These are phyloP conservation scores for Fusarium chaquense DNA, from an alignment of 2,329 filamentous ascomycete genomes.

Conservation along the genomic window DNA sequence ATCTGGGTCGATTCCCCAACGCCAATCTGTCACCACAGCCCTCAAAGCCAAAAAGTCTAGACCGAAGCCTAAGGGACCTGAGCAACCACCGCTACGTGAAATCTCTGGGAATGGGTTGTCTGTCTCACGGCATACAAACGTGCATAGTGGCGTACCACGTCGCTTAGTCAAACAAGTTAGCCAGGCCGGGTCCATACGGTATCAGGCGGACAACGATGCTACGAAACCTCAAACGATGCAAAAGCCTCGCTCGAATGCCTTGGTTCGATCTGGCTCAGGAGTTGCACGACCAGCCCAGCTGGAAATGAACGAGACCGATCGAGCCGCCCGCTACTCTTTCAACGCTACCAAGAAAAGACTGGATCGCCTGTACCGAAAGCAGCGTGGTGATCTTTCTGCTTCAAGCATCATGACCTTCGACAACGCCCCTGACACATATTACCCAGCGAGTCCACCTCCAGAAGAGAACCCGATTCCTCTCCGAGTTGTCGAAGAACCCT, in stretches of 20 bases:
- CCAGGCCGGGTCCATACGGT: constrained; percentile 47
- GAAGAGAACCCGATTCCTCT: constrained; percentile 43
- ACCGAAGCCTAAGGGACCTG: constrained; percentile 15
- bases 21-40: constrained; percentile 50
- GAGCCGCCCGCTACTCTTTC: constrained; percentile 57
- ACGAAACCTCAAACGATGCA: constrained; percentile 2
- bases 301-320: constrained; percentile 59
- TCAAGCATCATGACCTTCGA: constrained; percentile 37
- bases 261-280: constrained; percentile 33
- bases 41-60: constrained; percentile 30
- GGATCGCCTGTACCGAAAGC: constrained; percentile 65
- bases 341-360: constrained; percentile 64
- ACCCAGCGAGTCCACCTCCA: constrained; percentile 40
- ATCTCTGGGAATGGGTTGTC: constrained; percentile 42
- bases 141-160: constrained; percentile 31
- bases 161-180: constrained; percentile 50
- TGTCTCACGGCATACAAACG: background rate
- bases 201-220: constrained; percentile 22
- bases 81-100: constrained; percentile 39
- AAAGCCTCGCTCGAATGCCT: constrained; percentile 6
- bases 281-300: constrained; percentile 65
- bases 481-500: constrained; percentile 26
- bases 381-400: constrained; percentile 47
- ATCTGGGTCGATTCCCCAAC: constrained; percentile 62
- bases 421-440: constrained; percentile 27